Evolutionary conservation across 1,284 basidiomycete species (phyloP).

Genomic region (Ganoderma resinaceum): DNA sequence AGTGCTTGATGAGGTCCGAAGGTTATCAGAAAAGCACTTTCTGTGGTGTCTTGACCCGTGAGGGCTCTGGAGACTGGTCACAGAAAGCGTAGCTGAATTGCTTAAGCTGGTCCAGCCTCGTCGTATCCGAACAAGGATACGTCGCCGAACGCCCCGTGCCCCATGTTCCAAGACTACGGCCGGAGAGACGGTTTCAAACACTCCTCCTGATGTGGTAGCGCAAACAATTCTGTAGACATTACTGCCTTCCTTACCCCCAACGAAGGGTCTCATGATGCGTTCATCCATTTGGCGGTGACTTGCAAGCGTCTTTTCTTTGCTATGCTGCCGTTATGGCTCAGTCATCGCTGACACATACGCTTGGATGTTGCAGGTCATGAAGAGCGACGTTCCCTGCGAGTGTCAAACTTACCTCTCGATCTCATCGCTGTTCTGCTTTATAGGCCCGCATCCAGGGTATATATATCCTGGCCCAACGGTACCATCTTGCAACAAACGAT

Average conservation of each 20-base stretch:
- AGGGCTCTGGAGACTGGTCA: neutral
- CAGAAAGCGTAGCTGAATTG: neutral
- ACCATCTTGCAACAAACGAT: too few relatives aligned
- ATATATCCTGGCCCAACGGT: too few relatives aligned
- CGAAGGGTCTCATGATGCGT: neutral
- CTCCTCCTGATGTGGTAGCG: neutral
- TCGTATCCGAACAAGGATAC: neutral
- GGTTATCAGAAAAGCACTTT: neutral
- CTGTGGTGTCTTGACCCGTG: neutral
- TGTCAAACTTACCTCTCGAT: neutral
- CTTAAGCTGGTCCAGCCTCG: neutral
- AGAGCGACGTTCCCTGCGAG: neutral
- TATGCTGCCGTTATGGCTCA: neutral
- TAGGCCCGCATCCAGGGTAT: too few relatives aligned
- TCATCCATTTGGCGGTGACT: neutral
- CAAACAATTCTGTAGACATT: neutral
- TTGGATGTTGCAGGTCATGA: neutral
- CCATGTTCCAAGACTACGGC: neutral
- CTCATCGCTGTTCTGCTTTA: too few relatives aligned
- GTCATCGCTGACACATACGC: neutral
- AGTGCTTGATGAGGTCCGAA: neutral
- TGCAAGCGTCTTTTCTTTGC: neutral
- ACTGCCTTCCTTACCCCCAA: neutral
- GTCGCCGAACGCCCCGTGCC: neutral
- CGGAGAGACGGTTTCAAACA: neutral